Evolutionary conservation across 2,329 filamentous ascomycete genomes (phyloP), one percentile per base, ranked within the genome.

Genomic region (Ophiostoma piceae): DNA sequence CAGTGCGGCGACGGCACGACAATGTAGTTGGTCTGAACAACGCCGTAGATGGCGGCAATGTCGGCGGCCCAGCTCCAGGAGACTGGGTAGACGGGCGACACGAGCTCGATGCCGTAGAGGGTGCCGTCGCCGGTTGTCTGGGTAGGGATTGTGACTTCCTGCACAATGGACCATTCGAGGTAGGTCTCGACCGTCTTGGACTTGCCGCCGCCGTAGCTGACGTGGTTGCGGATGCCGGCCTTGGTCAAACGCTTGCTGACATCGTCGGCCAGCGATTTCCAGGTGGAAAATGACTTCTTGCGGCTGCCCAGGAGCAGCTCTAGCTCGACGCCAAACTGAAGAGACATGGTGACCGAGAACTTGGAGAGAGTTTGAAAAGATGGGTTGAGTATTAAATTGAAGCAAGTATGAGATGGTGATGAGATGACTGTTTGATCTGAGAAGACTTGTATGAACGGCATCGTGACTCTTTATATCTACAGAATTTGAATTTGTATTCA

Each of bases 321-420:
- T 29, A 81, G 75, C 73, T 81, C 79, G 26, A 81, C 71, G 26
- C 79, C 79, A 66, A 80, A 81, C 41, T 74, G 73, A 51, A 77
- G 73, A 2, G 71, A 41, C 65, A 69, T 66, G 19, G n/a, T 51
- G 51, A 62, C n/a, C n/a, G n/a, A n/a, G n/a, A n/a, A n/a, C n/a
- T n/a, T n/a, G n/a, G n/a, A n/a, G n/a, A n/a, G n/a, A n/a, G n/a
- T n/a, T n/a, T n/a, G n/a, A n/a, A n/a, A n/a, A n/a, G n/a, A n/a
- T n/a, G n/a, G n/a, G n/a, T n/a, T n/a, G n/a, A 29, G 26, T 29
- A 29, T 29, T 19, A 26, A 51, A 22, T 41, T 41, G 39, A 14
- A 9, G 11, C 12, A 12, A 51, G 14, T 32, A n/a, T 3, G 57
- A 4, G 4, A 39, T 8, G 11, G 60, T 7, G 9, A 16, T 9